A percentile compares a stretch with the other conserved stretches of the same genome.
Evolutionary conservation across 371 early-diverging fungal species (phyloP).

Genomic region (Rhizopus delemar): DNA sequence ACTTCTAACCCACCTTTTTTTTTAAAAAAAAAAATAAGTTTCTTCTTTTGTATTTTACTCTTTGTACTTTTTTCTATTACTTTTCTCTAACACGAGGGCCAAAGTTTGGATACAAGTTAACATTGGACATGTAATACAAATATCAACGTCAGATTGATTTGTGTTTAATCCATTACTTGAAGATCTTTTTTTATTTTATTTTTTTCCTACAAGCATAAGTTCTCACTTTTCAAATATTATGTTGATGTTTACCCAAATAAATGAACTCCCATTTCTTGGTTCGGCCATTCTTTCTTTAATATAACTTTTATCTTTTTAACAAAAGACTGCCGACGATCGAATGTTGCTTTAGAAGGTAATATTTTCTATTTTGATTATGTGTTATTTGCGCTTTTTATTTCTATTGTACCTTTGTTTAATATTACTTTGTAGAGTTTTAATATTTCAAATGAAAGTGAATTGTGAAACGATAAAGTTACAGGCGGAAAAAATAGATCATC

Average conservation of each 20-base stretch:
- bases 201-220: not conserved
- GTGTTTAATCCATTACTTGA: constrained; percentile 60
- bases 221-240: not conserved
- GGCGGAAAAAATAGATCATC: not conserved
- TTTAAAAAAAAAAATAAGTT: not conserved
- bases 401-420: not conserved
- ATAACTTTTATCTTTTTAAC: constrained; percentile 57
- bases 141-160: constrained; percentile 61
- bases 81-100: constrained; percentile 39
- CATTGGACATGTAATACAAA: constrained; percentile 58
- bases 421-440: constrained; percentile 2
- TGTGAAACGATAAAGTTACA: not conserved
- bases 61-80: constrained; percentile 21
- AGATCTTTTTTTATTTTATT: constrained; percentile 38
- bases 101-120: constrained; percentile 49
- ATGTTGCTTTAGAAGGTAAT: constrained; percentile 60
- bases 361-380: constrained; percentile 29
- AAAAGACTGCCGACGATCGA: constrained; percentile 50
- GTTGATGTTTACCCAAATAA: constrained; percentile 56
- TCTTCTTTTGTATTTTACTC: constrained; percentile 2
- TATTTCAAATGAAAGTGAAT: not conserved
- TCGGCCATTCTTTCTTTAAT: constrained; percentile 61
- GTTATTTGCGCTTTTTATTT: not conserved
- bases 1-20: constrained; percentile 56
- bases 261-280: constrained; percentile 55